Evolutionary conservation across 192 early-diverging fungal genomes (phyloP), one percentile per base, ranked within the genome.

Genomic region (Coemansia nantahalensis): DNA sequence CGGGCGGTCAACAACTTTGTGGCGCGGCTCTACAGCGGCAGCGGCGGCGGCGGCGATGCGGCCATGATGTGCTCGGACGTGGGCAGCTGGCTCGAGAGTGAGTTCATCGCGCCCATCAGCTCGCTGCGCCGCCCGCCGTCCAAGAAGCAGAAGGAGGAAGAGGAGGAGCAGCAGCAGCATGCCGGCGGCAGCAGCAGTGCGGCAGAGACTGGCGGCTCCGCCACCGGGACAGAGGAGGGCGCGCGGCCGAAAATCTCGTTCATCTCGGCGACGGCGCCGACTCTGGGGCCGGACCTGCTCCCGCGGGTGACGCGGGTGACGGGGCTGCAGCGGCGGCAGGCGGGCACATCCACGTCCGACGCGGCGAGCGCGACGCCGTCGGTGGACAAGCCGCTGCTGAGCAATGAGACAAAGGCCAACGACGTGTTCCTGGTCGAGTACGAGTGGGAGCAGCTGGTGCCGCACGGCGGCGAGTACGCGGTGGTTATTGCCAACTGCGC

Each of bases 401-500:
- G 68, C n/a, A 47, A 44, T 21, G 62, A 56, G 10, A 33, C 51
- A 13, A 64, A 54, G 48, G 42, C 61, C 4, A 64, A 65, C 37
- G 68, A 72, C 33, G 68, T 72, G 17, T 72, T 72, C n/a, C 41
- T 72, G 26, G 68, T 72, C 2, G 68, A 72, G 40, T 72, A 72
- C 57, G 68, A 72, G 36, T 72, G 68, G 68, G 68, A 72, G 39
- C 65, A 62, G 68, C 53, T 59, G 45, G 68, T 72, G 4, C 60
- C 45, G 15, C 47, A 28, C 2, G 69, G 69, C 34, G 69, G 69
- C 45, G 69, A 73, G 37, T 73, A 73, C 45, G 69, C 69, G 17
- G 69, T 73, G 45, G 69, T 73, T 9, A 56, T 73, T 12, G 69
- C 69, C 18, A 73, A 73, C 50, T 73, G 69, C 44, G 69, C 69